These are phyloP conservation scores for Noccaea caerulescens DNA, from an alignment of 345 rosid species.

Conservation along the genomic window DNA sequence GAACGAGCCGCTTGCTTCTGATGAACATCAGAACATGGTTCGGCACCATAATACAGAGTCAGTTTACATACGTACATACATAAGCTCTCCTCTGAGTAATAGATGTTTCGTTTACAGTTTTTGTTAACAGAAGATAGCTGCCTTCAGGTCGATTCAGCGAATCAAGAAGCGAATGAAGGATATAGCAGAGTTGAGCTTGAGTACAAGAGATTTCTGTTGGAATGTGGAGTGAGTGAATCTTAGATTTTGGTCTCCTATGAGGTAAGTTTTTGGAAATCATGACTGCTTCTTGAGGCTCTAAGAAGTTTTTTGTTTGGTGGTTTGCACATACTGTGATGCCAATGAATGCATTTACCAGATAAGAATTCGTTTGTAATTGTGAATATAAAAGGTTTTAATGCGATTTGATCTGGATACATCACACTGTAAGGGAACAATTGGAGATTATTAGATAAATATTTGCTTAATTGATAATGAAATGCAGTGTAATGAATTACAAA, in stretches of 20 bases:
- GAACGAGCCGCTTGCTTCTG: slow-evolving; percentile 33
- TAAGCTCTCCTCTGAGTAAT: neutral
- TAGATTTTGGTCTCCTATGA: neutral
- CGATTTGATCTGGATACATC: too few relatives aligned
- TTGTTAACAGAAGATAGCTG: neutral
- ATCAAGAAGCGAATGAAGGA: slow-evolving; percentile 25
- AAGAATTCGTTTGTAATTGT: too few relatives aligned
- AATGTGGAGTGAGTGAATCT: slow-evolving; percentile 41
- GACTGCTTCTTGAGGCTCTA: neutral
- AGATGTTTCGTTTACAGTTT: neutral
- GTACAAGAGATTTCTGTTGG: slow-evolving; percentile 42
- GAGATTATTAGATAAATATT: neutral
- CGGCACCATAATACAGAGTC: slow-evolving; percentile 17
- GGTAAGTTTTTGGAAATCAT: neutral
- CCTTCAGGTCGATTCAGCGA: slow-evolving; percentile 24
- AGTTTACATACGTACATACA: slow-evolving; percentile 3
- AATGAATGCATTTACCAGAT: too few relatives aligned
- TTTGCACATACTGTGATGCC: neutral
- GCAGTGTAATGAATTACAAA: slow-evolving; percentile 35
- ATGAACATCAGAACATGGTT: slow-evolving; percentile 17
- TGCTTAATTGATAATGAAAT: slow-evolving; percentile 35
- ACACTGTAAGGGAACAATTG: neutral
- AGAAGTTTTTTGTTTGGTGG: slow-evolving; percentile 2
- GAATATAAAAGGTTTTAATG: too few relatives aligned
- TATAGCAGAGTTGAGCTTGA: slow-evolving; percentile 34